Percentiles rank a stretch among this genome's conserved stretches.
phyloP scores from a whole-genome alignment of 2,329 filamentous ascomycete genomes.

The Sclerotinia nivalis region DNA sequence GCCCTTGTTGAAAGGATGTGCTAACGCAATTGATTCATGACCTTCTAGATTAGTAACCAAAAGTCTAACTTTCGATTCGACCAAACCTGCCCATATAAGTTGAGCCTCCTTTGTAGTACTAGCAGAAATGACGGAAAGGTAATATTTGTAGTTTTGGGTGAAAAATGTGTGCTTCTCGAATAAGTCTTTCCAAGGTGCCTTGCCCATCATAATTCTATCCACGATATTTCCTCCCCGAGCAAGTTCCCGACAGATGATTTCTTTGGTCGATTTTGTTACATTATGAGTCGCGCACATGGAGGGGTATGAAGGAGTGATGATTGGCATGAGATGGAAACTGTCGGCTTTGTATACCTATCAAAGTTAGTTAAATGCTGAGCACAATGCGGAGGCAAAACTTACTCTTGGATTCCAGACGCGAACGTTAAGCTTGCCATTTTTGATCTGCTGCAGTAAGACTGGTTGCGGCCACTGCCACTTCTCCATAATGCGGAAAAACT shows the following conservation, averaged over 20 bases:
- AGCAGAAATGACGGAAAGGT: conserved; percentile 82
- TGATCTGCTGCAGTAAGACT: conserved; percentile 85
- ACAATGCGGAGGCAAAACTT: conserved; percentile 35
- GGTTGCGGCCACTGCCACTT: conserved; percentile 94
- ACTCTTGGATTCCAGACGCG: conserved; percentile 94
- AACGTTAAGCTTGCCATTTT: conserved; percentile 76
- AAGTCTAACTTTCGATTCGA: conserved; percentile 89
- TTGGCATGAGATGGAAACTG: conserved; percentile 88
- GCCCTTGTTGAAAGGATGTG: conserved; percentile 90
- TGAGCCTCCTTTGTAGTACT: conserved; percentile 83
- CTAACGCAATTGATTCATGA: conserved; percentile 75
- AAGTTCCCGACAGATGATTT: conserved; percentile 81
- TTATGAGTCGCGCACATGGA: conserved; percentile 98
- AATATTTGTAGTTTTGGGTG: conserved; percentile 90
- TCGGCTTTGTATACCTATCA: conserved; percentile 49
- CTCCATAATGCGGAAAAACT: conserved; percentile 91
- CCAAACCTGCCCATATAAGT: conserved; percentile 83
- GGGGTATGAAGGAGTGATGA: conserved; percentile 96
- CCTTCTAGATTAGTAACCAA: conserved; percentile 81
- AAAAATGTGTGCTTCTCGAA: conserved; percentile 94
- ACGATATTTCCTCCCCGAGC: conserved; percentile 75
- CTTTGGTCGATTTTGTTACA: conserved; percentile 81
- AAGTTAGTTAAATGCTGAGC: conserved; percentile 33
- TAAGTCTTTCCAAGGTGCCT: conserved; percentile 79
- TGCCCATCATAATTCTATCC: conserved; percentile 75